These are phyloP conservation scores for Hanseniaspora taiwanica DNA, from an alignment of 805 yeast genomes.

Conservation along the genomic window DNA sequence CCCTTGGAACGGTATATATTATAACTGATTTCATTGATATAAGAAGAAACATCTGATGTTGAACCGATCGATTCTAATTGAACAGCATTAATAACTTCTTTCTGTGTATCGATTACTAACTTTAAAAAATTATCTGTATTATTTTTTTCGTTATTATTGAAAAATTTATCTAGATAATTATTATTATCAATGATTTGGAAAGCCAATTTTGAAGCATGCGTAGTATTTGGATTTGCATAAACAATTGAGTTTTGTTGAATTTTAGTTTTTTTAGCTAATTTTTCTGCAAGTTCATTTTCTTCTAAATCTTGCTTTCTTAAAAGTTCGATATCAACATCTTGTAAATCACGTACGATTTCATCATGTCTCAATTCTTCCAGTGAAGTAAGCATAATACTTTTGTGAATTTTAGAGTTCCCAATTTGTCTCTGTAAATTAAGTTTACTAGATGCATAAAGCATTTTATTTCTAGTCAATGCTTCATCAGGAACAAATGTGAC, in stretches of 20 bases:
- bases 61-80: constrained; percentile 8
- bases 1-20: constrained; percentile 37
- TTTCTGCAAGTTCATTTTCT: constrained; percentile 19
- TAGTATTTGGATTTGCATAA: constrained; percentile 8
- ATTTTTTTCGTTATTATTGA: neutral
- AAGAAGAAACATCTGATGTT: constrained; percentile 15
- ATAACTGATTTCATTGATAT: constrained; percentile 43
- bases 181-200: constrained; percentile 13
- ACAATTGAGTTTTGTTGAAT: constrained; percentile 11
- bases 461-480: constrained; percentile 70
- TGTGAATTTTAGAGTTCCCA: constrained; percentile 37
- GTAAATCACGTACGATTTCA: constrained; percentile 5
- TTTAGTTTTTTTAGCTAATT: constrained; percentile 17
- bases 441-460: constrained; percentile 89
- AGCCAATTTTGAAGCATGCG: constrained; percentile 15
- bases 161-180: constrained; percentile 8
- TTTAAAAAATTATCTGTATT: constrained; percentile 31
- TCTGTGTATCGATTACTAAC: constrained; percentile 35
- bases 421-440: constrained; percentile 61
- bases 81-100: constrained; percentile 32
- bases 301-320: constrained; percentile 9
- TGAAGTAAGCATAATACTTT: constrained; percentile 23
- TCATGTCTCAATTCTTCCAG: constrained; percentile 18
- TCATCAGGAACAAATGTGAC: constrained; percentile 78
- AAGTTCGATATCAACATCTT: constrained; percentile 3